These are phyloP conservation scores for Termitomyces sp. DNA, from an alignment of 1,284 basidiomycete species.

Conservation along the genomic window DNA sequence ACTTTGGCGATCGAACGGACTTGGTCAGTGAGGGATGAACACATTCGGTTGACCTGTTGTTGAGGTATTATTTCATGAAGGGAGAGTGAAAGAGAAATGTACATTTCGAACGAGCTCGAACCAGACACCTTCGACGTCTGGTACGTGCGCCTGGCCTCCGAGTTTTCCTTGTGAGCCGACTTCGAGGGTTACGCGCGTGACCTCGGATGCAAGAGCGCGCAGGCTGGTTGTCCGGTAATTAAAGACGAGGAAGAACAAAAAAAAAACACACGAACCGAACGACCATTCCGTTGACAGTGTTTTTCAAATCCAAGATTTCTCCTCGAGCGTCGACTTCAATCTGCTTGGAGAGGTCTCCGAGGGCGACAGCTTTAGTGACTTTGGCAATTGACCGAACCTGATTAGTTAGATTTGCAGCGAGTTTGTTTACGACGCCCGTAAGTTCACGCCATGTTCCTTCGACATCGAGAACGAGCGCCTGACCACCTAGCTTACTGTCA, in stretches of 20 bases:
- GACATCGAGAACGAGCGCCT: constrained; percentile 88
- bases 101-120: constrained; percentile 87
- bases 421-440: constrained; percentile 85
- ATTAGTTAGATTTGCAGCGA: constrained; percentile 89
- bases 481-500: constrained; percentile 81
- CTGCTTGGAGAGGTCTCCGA: constrained; percentile 92
- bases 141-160: constrained; percentile 88
- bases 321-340: constrained; percentile 96
- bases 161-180: constrained; percentile 87
- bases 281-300: constrained; percentile 98
- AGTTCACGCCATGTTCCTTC: constrained; percentile 94
- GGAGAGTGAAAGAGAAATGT: constrained; percentile 24
- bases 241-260: background rate
- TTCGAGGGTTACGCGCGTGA: constrained; percentile 92
- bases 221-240: constrained; percentile 38
- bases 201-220: constrained; percentile 89
- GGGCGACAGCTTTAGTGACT: constrained; percentile 92
- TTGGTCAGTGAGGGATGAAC: constrained; percentile 90
- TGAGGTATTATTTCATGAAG: background rate
- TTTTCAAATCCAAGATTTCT: constrained; percentile 96
- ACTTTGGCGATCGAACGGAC: constrained; percentile 85
- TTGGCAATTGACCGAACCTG: constrained; percentile 71
- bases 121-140: constrained; percentile 95
- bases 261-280: constrained; percentile 36
- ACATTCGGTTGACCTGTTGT: constrained; percentile 75